Percentiles rank a stretch among this genome's conserved stretches.
These are phyloP conservation scores for Avena eriantha DNA, from an alignment of 176 grass and related monocot species.

Conservation along the genomic window DNA sequence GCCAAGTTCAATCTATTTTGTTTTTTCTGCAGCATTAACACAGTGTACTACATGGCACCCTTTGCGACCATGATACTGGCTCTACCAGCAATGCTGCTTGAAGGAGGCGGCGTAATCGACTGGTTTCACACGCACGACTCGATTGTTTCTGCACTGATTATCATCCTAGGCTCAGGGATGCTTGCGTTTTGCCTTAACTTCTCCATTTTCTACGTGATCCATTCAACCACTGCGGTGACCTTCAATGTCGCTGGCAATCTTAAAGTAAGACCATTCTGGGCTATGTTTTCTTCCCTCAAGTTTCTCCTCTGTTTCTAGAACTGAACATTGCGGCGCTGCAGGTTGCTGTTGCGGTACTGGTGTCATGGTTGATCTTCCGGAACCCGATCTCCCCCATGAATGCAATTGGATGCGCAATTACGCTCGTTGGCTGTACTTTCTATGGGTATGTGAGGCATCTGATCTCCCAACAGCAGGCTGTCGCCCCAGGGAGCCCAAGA, in stretches of 20 bases:
- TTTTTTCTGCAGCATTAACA: slow-evolving; percentile 83
- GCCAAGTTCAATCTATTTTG: not conserved
- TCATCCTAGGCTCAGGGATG: slow-evolving; percentile 85
- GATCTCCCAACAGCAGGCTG: slow-evolving; percentile 63
- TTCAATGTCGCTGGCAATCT: slow-evolving; percentile 98
- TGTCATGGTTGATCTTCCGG: slow-evolving; percentile 90
- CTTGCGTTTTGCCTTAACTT: slow-evolving; percentile 97
- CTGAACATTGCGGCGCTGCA: slow-evolving; percentile 27
- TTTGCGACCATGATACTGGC: slow-evolving; percentile 98
- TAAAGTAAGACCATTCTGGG: slow-evolving; percentile 60
- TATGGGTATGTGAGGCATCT: slow-evolving; percentile 90
- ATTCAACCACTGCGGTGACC: slow-evolving; percentile 95
- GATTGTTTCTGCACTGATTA: slow-evolving; percentile 55
- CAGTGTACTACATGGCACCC: slow-evolving; percentile 97
- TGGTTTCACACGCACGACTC: slow-evolving; percentile 92
- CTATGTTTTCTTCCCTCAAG: slow-evolving; percentile 8
- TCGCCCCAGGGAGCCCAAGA: slow-evolving; percentile 52
- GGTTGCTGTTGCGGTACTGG: slow-evolving; percentile 93
- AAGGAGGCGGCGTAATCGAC: slow-evolving; percentile 75
- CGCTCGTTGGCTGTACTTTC: slow-evolving; percentile 88
- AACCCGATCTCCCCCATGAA: slow-evolving; percentile 95
- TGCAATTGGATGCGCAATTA: slow-evolving; percentile 82
- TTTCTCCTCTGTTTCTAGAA: not conserved
- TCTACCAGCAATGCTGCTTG: slow-evolving; percentile 78
- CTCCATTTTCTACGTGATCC: slow-evolving; percentile 97